Evolutionary conservation across 2,329 filamentous ascomycete species (phyloP).

Genomic region (Sarocladium brachiariae): DNA sequence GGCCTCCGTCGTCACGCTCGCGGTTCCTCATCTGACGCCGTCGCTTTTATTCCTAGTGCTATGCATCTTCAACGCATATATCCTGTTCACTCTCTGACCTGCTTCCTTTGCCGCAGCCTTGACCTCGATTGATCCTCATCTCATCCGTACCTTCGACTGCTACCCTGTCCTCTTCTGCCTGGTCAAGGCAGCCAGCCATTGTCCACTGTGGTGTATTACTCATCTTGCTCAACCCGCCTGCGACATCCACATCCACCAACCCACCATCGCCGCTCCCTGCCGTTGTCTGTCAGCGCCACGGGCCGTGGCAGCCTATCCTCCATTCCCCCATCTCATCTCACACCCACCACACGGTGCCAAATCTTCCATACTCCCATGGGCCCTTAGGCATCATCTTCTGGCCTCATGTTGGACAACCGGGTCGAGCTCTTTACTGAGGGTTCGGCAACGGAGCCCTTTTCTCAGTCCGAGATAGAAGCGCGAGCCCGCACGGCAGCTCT

Average conservation of each 20-base stretch:
- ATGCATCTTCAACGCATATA: conserved; percentile 3
- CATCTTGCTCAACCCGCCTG: background rate
- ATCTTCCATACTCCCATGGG: conserved; percentile 15
- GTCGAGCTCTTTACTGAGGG: conserved; percentile 29
- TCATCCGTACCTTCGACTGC: background rate
- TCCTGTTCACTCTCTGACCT: background rate
- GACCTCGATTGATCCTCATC: background rate
- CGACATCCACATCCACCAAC: background rate
- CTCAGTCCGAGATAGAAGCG: conserved; percentile 47
- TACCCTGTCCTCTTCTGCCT: background rate
- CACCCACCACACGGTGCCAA: background rate
- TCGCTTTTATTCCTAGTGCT: background rate
- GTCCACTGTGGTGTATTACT: background rate
- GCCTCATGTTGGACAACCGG: conserved; percentile 40
- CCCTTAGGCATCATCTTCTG: conserved; percentile 20
- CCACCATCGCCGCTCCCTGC: background rate
- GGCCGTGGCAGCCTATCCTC: conserved; percentile 5
- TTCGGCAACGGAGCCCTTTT: conserved; percentile 50
- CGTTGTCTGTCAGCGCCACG: conserved; percentile 2
- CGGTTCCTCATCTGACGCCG: conserved; percentile 11
- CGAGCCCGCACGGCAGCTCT: conserved; percentile 30
- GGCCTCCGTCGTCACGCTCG: conserved; percentile 5
- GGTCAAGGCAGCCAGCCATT: too few relatives aligned
- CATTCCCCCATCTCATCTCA: conserved; percentile 1
- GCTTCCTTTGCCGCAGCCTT: background rate